phyloP scores from a whole-genome alignment of 2,329 filamentous ascomycete species.

The Fusarium concolor region DNA sequence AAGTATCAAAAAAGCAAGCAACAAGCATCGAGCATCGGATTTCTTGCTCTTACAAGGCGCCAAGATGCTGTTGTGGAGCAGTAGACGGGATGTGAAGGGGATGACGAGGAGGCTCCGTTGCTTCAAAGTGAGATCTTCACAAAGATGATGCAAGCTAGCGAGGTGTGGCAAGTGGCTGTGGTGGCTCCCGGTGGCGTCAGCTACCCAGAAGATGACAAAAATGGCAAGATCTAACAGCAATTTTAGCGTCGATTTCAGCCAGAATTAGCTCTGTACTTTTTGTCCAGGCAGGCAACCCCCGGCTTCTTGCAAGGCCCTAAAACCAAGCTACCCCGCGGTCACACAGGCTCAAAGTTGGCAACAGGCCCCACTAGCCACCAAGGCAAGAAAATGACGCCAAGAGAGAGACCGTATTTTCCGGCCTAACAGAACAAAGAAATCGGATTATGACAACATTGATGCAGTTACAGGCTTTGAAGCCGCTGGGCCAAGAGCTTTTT shows the following conservation, averaged over 20 bases:
- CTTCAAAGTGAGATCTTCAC: slow-evolving; percentile 23
- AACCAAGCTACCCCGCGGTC: slow-evolving; percentile 26
- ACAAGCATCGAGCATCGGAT: slow-evolving; percentile 7
- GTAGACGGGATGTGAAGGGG: slow-evolving; percentile 7
- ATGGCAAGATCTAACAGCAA: background rate
- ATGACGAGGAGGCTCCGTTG: slow-evolving; percentile 41
- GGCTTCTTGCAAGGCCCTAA: slow-evolving; percentile 4
- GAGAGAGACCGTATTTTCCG: slow-evolving; percentile 20
- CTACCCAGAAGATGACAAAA: slow-evolving; percentile 23
- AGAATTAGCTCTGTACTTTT: slow-evolving; percentile 4
- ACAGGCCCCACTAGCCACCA: slow-evolving; percentile 19
- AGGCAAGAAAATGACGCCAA: slow-evolving; percentile 33
- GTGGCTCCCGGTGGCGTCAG: slow-evolving; percentile 37
- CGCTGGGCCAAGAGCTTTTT: slow-evolving; percentile 1
- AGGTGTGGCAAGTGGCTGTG: slow-evolving; percentile 39
- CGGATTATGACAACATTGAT: slow-evolving; percentile 19
- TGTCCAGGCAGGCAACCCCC: slow-evolving; percentile 7
- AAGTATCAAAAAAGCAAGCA: background rate
- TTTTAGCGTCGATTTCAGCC: slow-evolving; percentile 2
- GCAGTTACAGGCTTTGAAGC: background rate
- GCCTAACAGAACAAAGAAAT: slow-evolving; percentile 13
- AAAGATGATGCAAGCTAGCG: slow-evolving; percentile 14
- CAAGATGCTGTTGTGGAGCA: slow-evolving; percentile 41
- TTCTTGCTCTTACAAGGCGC: slow-evolving; percentile 31
- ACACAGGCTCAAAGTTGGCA: slow-evolving; percentile 28